Percentiles rank a stretch among this genome's conserved stretches.
Evolutionary conservation across 306 rosid species (phyloP).

Genomic region (Casuarina cunninghamiana): DNA sequence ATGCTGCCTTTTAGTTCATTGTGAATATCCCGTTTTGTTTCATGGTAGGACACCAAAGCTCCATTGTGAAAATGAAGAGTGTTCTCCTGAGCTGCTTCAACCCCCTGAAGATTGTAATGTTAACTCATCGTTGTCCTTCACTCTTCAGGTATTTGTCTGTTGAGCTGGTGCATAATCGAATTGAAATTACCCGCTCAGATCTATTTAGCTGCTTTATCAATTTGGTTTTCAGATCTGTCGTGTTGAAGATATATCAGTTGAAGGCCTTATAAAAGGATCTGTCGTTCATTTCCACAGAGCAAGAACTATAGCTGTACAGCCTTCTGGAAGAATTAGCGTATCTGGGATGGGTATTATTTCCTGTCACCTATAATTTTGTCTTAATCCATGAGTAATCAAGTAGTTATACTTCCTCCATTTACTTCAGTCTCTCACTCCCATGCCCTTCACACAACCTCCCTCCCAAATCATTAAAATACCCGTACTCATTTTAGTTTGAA

Average conservation of each 20-base stretch:
- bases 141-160: slow-evolving; percentile 73
- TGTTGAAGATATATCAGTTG: slow-evolving; percentile 84
- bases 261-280: slow-evolving; percentile 91
- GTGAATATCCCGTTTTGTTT: slow-evolving; percentile 25
- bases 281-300: slow-evolving; percentile 98
- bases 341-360: slow-evolving; percentile 82
- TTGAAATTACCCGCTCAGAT: slow-evolving; percentile 14
- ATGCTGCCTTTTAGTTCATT: slow-evolving; percentile 22
- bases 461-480: not conserved
- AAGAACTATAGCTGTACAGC: slow-evolving; percentile 69
- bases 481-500: not conserved
- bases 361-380: slow-evolving; percentile 5
- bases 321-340: slow-evolving; percentile 83
- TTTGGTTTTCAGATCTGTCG: slow-evolving; percentile 79
- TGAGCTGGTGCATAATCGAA: slow-evolving; percentile 15
- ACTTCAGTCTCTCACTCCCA: not conserved
- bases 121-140: slow-evolving; percentile 89
- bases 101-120: slow-evolving; percentile 99
- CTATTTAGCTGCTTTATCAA: slow-evolving; percentile 26
- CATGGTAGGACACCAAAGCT: slow-evolving; percentile 80
- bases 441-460: not conserved
- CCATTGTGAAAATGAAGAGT: slow-evolving; percentile 65
- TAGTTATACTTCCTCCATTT: not conserved
- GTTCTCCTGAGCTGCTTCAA: slow-evolving; percentile 77
- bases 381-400: slow-evolving; percentile 6